A percentile compares a stretch with the other conserved stretches of the same genome.
phyloP scores from a whole-genome alignment of 2,329 filamentous ascomycete genomes.

The Rhynchosporium agropyri region DNA sequence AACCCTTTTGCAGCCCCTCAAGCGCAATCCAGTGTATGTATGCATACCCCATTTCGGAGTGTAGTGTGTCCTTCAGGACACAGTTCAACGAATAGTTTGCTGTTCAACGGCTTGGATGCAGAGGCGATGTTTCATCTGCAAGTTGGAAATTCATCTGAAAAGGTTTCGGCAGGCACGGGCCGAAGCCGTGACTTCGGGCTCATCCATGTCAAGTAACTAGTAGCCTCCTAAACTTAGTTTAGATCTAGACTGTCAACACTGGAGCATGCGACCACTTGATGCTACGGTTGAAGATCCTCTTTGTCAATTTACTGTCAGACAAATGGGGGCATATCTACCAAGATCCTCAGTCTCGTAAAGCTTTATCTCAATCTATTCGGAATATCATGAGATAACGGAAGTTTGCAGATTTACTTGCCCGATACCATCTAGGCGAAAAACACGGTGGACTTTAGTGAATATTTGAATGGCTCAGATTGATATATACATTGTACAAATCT shows the following conservation, averaged over 20 bases:
- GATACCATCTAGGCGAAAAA: not conserved
- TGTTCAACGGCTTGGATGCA: not conserved
- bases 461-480: not conserved
- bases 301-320: too few species aligned
- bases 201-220: not conserved
- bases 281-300: too few species aligned
- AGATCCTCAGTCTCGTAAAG: too few species aligned
- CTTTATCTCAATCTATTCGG: too few species aligned
- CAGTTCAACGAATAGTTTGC: slow-evolving; percentile 1
- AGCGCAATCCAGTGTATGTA: not conserved
- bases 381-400: too few species aligned
- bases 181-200: not conserved
- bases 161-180: slow-evolving; percentile 12
- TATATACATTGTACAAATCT: slow-evolving; percentile 7
- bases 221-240: not conserved
- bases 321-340: too few species aligned
- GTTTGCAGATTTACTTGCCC: too few species aligned
- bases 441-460: too few species aligned
- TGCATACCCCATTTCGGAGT: not conserved
- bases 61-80: not conserved
- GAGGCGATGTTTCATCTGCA: slow-evolving; percentile 2
- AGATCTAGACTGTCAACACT: too few species aligned
- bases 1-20: slow-evolving; percentile 4
- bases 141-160: not conserved
- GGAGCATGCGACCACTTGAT: too few species aligned